These are phyloP conservation scores for Cystobasidium sp. DNA, from an alignment of 1,284 basidiomycete species.

Conservation along the genomic window DNA sequence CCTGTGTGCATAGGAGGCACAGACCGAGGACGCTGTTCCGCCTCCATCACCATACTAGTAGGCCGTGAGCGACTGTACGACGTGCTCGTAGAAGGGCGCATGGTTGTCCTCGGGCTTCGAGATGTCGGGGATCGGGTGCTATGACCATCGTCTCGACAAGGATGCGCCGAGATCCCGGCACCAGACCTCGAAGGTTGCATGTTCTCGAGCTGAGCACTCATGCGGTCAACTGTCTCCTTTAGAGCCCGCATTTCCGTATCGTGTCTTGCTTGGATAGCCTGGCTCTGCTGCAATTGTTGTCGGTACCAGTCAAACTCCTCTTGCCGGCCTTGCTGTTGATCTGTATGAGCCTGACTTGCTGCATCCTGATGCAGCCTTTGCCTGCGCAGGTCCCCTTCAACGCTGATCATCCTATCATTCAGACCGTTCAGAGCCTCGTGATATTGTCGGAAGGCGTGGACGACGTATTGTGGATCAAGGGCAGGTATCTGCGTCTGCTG, in stretches of 20 bases:
- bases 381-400: conserved; percentile 6
- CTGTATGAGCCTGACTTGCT: background rate
- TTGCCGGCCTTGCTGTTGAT: background rate
- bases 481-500: background rate
- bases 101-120: background rate
- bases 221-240: background rate
- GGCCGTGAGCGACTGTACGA: background rate
- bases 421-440: conserved; percentile 15
- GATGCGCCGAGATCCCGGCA: background rate
- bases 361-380: background rate
- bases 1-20: conserved; percentile 13
- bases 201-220: conserved; percentile 5
- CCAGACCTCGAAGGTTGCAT: background rate
- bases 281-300: background rate
- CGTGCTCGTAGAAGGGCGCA: background rate
- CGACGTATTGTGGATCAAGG: conserved; percentile 8
- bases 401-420: background rate
- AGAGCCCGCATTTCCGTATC: background rate
- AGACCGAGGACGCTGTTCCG: background rate
- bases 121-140: background rate
- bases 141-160: background rate
- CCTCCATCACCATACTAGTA: background rate
- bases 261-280: conserved; percentile 1
- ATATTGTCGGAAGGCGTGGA: conserved; percentile 31
- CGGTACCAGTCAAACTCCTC: background rate